These are phyloP conservation scores for Ochromonas danica DNA, from an alignment of 108 stramenopile species.

Conservation along the genomic window DNA sequence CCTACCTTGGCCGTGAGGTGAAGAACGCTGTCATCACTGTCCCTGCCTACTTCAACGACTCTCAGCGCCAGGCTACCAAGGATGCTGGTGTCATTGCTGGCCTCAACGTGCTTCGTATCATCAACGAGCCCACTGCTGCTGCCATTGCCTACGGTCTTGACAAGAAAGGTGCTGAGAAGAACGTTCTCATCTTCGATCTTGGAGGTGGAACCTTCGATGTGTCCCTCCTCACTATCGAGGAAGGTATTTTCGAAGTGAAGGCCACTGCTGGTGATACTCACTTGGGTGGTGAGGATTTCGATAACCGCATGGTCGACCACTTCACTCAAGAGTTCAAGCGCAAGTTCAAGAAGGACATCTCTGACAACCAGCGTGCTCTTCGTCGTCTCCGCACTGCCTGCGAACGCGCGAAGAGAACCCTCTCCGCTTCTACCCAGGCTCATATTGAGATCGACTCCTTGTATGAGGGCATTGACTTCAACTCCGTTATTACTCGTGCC, in stretches of 20 bases:
- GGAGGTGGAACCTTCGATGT: constrained; percentile 98
- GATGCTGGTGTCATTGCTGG: constrained; percentile 97
- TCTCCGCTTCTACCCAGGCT: constrained; percentile 94
- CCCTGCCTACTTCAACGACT: constrained; percentile 99
- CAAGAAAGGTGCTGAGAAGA: constrained; percentile 79
- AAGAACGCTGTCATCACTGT: constrained; percentile 99
- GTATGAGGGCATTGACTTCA: constrained; percentile 97
- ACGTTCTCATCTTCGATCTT: constrained; percentile 93
- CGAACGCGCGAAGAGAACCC: constrained; percentile 99
- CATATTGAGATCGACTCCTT: constrained; percentile 99
- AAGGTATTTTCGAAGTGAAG: constrained; percentile 99
- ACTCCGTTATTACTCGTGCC: constrained; percentile 95
- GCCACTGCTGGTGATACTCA: constrained; percentile 98
- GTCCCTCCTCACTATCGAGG: constrained; percentile 94
- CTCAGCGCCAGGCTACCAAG: constrained; percentile 99
- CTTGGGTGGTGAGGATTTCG: constrained; percentile 99
- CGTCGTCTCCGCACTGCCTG: constrained; percentile 99
- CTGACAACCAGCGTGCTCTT: constrained; percentile 85
- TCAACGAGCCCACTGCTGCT: constrained; percentile 99
- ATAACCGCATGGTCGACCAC: constrained; percentile 79
- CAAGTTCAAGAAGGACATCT: constrained; percentile 44
- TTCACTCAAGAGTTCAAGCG: constrained; percentile 55
- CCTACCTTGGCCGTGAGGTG: constrained; percentile 92
- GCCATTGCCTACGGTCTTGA: constrained; percentile 98
- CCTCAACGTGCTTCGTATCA: constrained; percentile 98